A percentile compares a stretch with the other conserved stretches of the same genome.
phyloP scores from a whole-genome alignment of 164 flowering plant genomes.

The Euptelea pleiosperma region DNA sequence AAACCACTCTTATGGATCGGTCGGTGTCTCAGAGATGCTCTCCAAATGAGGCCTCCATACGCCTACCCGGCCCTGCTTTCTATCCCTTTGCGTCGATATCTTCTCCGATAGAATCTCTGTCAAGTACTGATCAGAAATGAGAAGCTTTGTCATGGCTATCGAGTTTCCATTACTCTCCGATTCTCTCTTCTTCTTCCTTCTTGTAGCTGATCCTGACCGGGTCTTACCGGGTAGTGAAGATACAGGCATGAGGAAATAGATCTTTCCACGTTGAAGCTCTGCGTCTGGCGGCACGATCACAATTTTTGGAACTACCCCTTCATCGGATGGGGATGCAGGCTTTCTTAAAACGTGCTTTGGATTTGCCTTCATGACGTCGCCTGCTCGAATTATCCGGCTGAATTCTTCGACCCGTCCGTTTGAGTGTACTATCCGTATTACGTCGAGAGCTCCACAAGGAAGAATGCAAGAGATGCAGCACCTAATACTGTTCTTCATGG shows the following conservation, averaged over 20 bases:
- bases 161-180: conserved; percentile 1
- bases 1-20: conserved; percentile 19
- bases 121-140: conserved; percentile 67
- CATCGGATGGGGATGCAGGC: conserved; percentile 38
- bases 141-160: conserved; percentile 22
- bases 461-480: conserved; percentile 92
- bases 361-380: conserved; percentile 65
- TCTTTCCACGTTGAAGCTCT: conserved; percentile 78
- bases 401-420: conserved; percentile 81
- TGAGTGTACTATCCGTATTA: conserved; percentile 67
- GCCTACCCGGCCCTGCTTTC: conserved; percentile 62
- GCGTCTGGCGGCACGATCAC: conserved; percentile 73
- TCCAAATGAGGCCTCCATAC: conserved; percentile 89
- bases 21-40: conserved; percentile 63
- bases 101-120: conserved; percentile 72
- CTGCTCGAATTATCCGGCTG: conserved; percentile 53
- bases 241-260: conserved; percentile 76
- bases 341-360: conserved; percentile 79
- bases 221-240: conserved; percentile 27
- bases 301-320: conserved; percentile 42
- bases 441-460: conserved; percentile 86
- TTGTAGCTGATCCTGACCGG: conserved; percentile 23
- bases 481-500: conserved; percentile 59
- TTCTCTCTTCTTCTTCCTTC: conserved; percentile 29
- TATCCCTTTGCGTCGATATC: conserved; percentile 50